Base-by-base conservation (phyloP, 1,139 yeast species). In the Lodderomyces orthopsilosis region DNA sequence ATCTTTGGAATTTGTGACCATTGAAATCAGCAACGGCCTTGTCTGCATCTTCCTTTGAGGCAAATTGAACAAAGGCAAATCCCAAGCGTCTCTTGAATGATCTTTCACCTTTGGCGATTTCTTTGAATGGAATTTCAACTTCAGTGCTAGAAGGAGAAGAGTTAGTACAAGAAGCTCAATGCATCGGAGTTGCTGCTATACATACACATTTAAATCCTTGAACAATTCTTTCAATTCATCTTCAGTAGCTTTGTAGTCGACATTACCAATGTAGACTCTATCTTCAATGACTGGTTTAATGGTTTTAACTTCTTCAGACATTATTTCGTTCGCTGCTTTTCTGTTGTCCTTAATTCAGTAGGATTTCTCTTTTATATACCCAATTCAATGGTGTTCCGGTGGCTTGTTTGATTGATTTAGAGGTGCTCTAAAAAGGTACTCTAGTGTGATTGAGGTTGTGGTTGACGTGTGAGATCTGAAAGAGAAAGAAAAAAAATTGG, bases 51-150 rank as follows among this genome's bases (percentile, higher is more conserved):
- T 65, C 69, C 47, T 66, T 84, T 41, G 64, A 54, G 41, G 62
- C 67, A 54, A 78, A 77, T 52, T 77, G 73, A 43, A 75, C 77
- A 59, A 75, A 78, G 13, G 80, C 83, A 60, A 75, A 77, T 9
- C 83, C 83, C 44, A 76, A 65, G 45, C 65, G 72, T 52, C 66
- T 69, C 49, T 63, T 63, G 47, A 61, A 58, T 33, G 65, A 55
- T 51, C 62, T 63, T 36, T 61, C 65, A 41, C 65, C 65, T 41
- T 65, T 63, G 41, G 59, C 57, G 44, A 58, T 56, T 35, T 63
- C 59, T 52, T 68, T 70, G 49, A 65, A 63, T 27, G 77, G 77
- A 47, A 72, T 68, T 46, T 68, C 73, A 36, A 71, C 68, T 38
- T 65, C 73, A 34, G 60, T 55, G 37, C 62, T 58, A 47, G 8